Percentiles rank a stretch among this genome's conserved stretches.
Conservation (phyloP, 2,329 filamentous ascomycete genomes). For the Pyricularia pennisetigena region DNA sequence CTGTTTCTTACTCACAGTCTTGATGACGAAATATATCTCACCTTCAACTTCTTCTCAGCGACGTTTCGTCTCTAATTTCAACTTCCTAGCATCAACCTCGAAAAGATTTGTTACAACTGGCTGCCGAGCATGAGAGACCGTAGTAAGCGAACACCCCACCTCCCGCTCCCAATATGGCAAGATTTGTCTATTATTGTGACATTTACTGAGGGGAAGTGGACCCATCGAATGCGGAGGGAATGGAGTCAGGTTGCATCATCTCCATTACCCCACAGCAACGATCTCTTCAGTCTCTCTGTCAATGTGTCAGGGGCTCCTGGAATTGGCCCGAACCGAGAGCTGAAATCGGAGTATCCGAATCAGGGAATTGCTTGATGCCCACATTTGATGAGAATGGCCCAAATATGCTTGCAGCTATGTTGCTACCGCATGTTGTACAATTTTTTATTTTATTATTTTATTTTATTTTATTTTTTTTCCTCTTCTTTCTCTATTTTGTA, state of each 20-base stretch:
- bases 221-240: not conserved
- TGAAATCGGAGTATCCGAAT: not conserved
- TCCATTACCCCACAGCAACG: not conserved
- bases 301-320: no score
- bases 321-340: not conserved
- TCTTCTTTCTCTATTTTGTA: not conserved
- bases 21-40: no score
- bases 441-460: no score
- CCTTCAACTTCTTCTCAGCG: no score
- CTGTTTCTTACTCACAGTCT: no score
- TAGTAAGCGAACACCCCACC: not conserved
- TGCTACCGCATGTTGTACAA: not conserved
- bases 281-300: not conserved
- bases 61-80: no score
- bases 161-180: not conserved
- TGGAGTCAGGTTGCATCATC: not conserved
- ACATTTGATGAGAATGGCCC: not conserved
- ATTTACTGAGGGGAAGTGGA: not conserved
- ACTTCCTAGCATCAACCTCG: not conserved
- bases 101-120: not conserved
- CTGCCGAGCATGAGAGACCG: not conserved
- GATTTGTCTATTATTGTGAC: no score
- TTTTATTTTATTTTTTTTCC: not conserved
- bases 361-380: not conserved
- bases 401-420: not conserved